These are phyloP conservation scores for Penicillium concentricum DNA, from an alignment of 2,329 filamentous ascomycete genomes.

Conservation along the genomic window DNA sequence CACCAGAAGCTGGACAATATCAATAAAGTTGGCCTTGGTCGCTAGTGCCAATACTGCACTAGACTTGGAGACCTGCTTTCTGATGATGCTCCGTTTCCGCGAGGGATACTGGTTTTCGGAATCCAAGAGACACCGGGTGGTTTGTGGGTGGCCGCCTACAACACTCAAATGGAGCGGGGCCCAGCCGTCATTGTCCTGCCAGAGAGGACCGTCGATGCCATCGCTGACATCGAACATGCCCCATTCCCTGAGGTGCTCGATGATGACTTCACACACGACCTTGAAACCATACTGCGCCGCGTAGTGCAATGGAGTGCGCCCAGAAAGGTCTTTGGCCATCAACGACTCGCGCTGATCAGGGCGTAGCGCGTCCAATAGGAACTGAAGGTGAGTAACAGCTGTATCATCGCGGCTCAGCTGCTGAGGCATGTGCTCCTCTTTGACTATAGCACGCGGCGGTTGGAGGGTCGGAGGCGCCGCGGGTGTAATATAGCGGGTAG, in stretches of 20 bases:
- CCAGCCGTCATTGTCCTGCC: constrained; percentile 91
- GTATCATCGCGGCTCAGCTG: constrained; percentile 69
- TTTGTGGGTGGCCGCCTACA: constrained; percentile 83
- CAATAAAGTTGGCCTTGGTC: constrained; percentile 79
- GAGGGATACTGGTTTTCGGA: constrained; percentile 73
- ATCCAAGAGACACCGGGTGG: constrained; percentile 75
- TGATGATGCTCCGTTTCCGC: constrained; percentile 61
- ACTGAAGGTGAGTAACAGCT: constrained; percentile 65
- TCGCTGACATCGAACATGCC: constrained; percentile 77
- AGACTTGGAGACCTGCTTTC: constrained; percentile 73
- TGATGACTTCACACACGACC: constrained; percentile 81
- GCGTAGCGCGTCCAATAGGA: constrained; percentile 66
- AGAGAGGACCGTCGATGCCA: constrained; percentile 81
- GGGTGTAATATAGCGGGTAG: constrained; percentile 74
- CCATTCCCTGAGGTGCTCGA: constrained; percentile 87
- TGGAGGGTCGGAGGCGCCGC: constrained; percentile 65
- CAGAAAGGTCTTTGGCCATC: constrained; percentile 70
- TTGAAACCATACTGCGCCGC: constrained; percentile 93
- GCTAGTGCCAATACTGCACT: constrained; percentile 86
- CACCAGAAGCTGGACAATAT: constrained; percentile 83
- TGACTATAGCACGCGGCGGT: constrained; percentile 62
- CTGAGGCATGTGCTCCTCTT: constrained; percentile 62
- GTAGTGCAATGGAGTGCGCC: constrained; percentile 85
- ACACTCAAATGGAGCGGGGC: constrained; percentile 90
- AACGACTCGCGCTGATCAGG: constrained; percentile 68